A percentile compares a stretch with the other conserved stretches of the same genome.
Evolutionary conservation across 2,329 filamentous ascomycete species (phyloP).

Genomic region (Ascochyta clinopodiicola): DNA sequence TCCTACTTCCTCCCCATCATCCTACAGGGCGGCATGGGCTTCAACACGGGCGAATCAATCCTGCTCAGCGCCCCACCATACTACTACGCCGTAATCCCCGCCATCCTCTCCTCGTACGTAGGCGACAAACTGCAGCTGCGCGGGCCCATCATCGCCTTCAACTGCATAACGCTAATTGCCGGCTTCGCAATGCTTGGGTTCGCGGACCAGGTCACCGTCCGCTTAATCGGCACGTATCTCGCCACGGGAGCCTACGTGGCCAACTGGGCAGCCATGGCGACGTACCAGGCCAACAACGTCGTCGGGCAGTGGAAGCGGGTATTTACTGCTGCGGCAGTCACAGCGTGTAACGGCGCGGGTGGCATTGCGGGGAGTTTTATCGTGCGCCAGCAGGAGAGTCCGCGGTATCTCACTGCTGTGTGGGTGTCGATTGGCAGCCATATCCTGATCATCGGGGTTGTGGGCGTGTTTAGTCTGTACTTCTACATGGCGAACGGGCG

Average conservation of each 20-base stretch:
- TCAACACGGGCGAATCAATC: conserved; percentile 56
- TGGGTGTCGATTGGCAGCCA: conserved; percentile 70
- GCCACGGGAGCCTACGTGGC: conserved; percentile 72
- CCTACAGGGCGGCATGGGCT: conserved; percentile 57
- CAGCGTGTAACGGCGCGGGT: conserved; percentile 67
- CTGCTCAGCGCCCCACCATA: conserved; percentile 71
- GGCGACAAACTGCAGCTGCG: conserved; percentile 67
- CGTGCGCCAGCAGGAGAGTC: conserved; percentile 66
- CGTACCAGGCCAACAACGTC: conserved; percentile 59
- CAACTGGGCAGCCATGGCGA: conserved; percentile 71
- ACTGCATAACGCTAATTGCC: conserved; percentile 65
- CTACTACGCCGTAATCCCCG: conserved; percentile 70
- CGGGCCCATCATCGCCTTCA: conserved; percentile 70
- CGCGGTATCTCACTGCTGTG: conserved; percentile 68
- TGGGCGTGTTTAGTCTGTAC: conserved; percentile 59
- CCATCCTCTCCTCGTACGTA: conserved; percentile 66
- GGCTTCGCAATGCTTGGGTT: conserved; percentile 73
- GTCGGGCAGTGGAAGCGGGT: conserved; percentile 68
- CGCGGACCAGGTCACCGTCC: conserved; percentile 62
- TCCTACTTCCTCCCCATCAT: conserved; percentile 72
- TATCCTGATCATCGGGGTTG: conserved; percentile 63
- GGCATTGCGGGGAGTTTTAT: conserved; percentile 72
- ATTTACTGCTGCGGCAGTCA: conserved; percentile 66
- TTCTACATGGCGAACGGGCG: conserved; percentile 61
- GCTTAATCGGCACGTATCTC: conserved; percentile 70